These are phyloP conservation scores for Calonectria pteridis DNA, from an alignment of 2,329 filamentous ascomycete genomes.

Conservation along the genomic window DNA sequence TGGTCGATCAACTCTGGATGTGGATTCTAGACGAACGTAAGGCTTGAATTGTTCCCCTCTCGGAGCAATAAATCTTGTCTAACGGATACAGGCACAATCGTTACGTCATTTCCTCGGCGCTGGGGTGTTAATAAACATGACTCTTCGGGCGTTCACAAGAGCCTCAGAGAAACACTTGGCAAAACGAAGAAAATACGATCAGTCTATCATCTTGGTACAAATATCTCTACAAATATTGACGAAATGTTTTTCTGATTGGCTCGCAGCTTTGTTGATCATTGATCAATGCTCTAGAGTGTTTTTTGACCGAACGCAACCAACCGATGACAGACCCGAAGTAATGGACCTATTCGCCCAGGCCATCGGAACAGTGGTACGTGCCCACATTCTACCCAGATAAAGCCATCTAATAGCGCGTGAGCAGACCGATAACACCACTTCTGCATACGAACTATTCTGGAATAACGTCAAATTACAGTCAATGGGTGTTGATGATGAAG, in stretches of 20 bases:
- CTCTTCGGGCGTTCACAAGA: conserved; percentile 55
- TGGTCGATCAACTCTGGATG: conserved; percentile 61
- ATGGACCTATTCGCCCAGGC: conserved; percentile 6
- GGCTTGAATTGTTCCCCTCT: background rate
- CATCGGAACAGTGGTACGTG: conserved; percentile 1
- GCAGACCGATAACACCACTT: background rate
- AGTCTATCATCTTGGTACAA: conserved; percentile 32
- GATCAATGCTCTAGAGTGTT: conserved; percentile 56
- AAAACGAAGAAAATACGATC: conserved; percentile 48
- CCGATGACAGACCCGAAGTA: conserved; percentile 9
- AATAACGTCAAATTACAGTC: background rate
- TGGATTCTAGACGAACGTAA: conserved; percentile 54
- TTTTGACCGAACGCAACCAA: conserved; percentile 52
- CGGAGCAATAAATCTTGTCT: background rate
- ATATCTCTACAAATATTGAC: background rate
- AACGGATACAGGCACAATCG: conserved; percentile 40
- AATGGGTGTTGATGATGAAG: background rate
- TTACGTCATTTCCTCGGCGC: conserved; percentile 56
- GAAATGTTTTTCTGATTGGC: background rate
- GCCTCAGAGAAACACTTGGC: conserved; percentile 50
- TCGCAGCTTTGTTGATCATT: conserved; percentile 52
- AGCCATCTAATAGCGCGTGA: background rate
- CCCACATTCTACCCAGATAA: background rate
- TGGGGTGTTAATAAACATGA: conserved; percentile 58
- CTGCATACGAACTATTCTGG: background rate